Conservation (phyloP, 495 filamentous ascomycete genomes). For the Tuber calosporum region DNA sequence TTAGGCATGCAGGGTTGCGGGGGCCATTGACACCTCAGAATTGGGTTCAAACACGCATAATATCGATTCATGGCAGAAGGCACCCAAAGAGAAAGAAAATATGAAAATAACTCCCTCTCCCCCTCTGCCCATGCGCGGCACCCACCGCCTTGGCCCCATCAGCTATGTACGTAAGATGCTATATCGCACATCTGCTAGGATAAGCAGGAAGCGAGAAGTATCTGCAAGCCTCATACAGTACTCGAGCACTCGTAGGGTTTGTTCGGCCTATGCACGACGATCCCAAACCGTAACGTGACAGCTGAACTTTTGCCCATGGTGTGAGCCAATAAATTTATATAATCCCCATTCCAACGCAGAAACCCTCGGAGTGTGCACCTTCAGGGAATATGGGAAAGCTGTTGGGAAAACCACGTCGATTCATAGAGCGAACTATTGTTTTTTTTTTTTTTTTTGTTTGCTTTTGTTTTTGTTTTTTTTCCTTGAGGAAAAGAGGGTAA, state of each 20-base stretch:
- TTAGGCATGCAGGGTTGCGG: not conserved
- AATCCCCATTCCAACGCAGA: not conserved
- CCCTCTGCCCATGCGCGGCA: not conserved
- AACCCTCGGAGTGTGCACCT: not conserved
- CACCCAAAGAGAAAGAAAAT: not conserved
- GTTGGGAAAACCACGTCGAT: not conserved
- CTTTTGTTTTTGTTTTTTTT: not conserved
- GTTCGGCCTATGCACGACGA: not conserved
- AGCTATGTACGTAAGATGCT: not conserved
- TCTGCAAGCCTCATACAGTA: not conserved
- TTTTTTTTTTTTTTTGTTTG: not conserved
- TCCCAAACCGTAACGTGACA: not conserved
- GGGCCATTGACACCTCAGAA: not conserved
- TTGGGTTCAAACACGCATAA: not conserved
- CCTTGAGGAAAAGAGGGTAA: not conserved
- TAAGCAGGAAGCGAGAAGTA: not conserved
- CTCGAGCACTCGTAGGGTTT: too few relatives aligned
- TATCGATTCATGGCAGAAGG: not conserved
- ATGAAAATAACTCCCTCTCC: not conserved
- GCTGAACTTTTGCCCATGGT: not conserved
- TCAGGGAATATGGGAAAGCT: not conserved
- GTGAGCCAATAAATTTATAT: too few relatives aligned
- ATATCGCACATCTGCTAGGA: not conserved
- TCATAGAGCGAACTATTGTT: not conserved
- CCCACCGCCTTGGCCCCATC: not conserved